These are phyloP conservation scores for Irpex sp. DNA, from an alignment of 1,284 basidiomycete genomes.

Conservation along the genomic window DNA sequence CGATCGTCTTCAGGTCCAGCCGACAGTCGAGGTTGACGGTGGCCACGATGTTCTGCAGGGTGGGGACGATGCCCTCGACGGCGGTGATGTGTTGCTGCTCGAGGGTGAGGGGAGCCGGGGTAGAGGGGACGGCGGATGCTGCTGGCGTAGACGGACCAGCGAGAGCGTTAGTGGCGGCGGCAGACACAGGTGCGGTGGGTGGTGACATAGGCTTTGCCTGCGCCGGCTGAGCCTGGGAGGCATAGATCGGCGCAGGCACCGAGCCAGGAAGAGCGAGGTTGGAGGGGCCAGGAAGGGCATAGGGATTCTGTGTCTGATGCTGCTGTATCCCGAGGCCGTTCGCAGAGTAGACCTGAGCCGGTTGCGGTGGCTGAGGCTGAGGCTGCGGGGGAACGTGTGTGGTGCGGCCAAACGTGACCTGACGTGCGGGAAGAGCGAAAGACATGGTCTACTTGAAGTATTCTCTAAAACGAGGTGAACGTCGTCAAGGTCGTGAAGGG, in stretches of 20 bases:
- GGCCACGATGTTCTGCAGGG: conserved; percentile 97
- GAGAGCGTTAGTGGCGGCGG: conserved; percentile 23
- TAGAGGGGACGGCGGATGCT: conserved; percentile 46
- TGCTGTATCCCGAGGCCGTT: conserved; percentile 42
- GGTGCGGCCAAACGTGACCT: conserved; percentile 69
- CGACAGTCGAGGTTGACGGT: conserved; percentile 98
- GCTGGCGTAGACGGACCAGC: conserved; percentile 54
- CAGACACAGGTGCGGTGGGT: conserved; percentile 21
- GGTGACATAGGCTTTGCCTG: conserved; percentile 22
- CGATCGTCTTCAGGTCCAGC: conserved; percentile 97
- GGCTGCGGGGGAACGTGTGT: conserved; percentile 38
- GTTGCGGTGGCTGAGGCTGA: conserved; percentile 32
- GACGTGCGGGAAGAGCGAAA: conserved; percentile 71
- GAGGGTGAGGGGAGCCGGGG: conserved; percentile 71
- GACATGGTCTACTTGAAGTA: conserved; percentile 42
- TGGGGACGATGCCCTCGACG: conserved; percentile 93
- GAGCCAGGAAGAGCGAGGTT: conserved; percentile 42
- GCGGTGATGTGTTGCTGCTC: conserved; percentile 91
- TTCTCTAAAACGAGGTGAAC: conserved; percentile 2
- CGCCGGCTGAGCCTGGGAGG: conserved; percentile 17
- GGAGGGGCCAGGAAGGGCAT: conserved; percentile 32
- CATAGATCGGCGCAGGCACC: conserved; percentile 20
- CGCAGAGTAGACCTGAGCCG: conserved; percentile 21
- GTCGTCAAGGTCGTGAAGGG: conserved; percentile 9
- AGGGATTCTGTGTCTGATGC: conserved; percentile 38